Percentiles rank a stretch among this genome's conserved stretches.
Conservation (phyloP, 805 yeast species). For the Zygosaccharomyces bailii region DNA sequence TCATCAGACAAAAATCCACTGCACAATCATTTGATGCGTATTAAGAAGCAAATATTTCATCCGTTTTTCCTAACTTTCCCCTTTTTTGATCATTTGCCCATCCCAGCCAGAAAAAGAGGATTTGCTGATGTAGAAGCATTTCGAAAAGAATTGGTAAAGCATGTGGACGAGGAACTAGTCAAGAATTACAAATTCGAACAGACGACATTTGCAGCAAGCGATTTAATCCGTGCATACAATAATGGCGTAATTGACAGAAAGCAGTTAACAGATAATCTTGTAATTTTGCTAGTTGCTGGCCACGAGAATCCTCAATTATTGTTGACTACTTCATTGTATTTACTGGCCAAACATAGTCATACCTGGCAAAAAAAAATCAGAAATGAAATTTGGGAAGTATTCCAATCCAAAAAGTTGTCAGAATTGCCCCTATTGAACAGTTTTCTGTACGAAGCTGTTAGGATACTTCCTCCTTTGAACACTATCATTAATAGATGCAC, state of each 20-base stretch:
- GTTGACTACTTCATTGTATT: constrained; percentile 44
- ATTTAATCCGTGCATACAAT: constrained; percentile 41
- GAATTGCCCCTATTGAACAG: constrained; percentile 57
- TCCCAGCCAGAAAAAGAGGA: constrained; percentile 46
- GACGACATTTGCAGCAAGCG: constrained; percentile 41
- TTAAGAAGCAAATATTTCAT: constrained; percentile 52
- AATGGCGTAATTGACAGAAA: constrained; percentile 39
- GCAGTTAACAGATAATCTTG: constrained; percentile 52
- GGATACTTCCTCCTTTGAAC: constrained; percentile 55
- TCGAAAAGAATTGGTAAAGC: constrained; percentile 36
- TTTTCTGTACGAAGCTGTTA: constrained; percentile 53
- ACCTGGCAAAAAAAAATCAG: constrained; percentile 46
- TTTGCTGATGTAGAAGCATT: constrained; percentile 43
- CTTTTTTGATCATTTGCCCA: constrained; percentile 47
- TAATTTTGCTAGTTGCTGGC: constrained; percentile 56
- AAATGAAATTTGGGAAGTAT: constrained; percentile 41
- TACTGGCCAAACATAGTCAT: constrained; percentile 42
- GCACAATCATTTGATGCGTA: constrained; percentile 40
- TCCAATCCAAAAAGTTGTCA: constrained; percentile 44
- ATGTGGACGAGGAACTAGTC: constrained; percentile 35
- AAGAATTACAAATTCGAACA: constrained; percentile 34
- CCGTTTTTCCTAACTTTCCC: constrained; percentile 57
- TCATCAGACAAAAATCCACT: constrained; percentile 33
- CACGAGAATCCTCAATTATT: constrained; percentile 61
- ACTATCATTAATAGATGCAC: constrained; percentile 53